Percentiles rank a stretch among this genome's conserved stretches.
Evolutionary conservation across 352 stramenopile species (phyloP).

Genomic region (Thalassiosira gravida): DNA sequence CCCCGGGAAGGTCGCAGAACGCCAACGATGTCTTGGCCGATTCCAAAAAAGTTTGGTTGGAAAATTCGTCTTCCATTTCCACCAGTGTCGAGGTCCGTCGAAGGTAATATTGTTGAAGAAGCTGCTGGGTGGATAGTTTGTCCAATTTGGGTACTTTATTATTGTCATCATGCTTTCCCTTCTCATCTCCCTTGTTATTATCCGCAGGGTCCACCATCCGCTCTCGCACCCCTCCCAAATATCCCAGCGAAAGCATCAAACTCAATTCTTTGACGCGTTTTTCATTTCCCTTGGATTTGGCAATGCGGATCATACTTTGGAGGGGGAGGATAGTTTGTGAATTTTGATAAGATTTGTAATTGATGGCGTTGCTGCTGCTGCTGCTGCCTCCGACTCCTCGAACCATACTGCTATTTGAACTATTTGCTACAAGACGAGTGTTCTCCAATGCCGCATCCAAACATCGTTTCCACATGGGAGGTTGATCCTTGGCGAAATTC

Average conservation of each 20-base stretch:
- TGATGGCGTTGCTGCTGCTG: slow-evolving; percentile 11
- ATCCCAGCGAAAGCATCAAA: slow-evolving; percentile 49
- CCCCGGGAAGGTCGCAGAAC: slow-evolving; percentile 5
- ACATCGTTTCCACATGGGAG: slow-evolving; percentile 71
- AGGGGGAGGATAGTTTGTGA: slow-evolving; percentile 47
- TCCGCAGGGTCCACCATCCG: slow-evolving; percentile 9
- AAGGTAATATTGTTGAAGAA: slow-evolving; percentile 37
- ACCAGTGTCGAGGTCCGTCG: slow-evolving; percentile 11
- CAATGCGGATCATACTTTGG: slow-evolving; percentile 65
- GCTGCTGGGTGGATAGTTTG: slow-evolving; percentile 16
- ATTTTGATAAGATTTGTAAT: slow-evolving; percentile 27
- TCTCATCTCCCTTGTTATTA: slow-evolving; percentile 9
- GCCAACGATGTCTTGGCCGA: slow-evolving; percentile 13
- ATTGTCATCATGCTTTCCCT: slow-evolving; percentile 2
- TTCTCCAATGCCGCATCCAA: slow-evolving; percentile 53
- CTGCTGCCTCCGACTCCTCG: too few species aligned
- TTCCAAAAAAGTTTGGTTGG: slow-evolving; percentile 12
- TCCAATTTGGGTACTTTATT: slow-evolving; percentile 11
- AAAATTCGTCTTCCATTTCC: slow-evolving; percentile 20
- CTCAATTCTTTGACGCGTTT: slow-evolving; percentile 62
- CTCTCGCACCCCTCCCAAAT: slow-evolving; percentile 43
- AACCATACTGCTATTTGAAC: background rate
- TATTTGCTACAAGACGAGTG: background rate
- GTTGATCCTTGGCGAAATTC: slow-evolving; percentile 57
- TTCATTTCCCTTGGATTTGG: slow-evolving; percentile 61